Evolutionary conservation across 257 asterid species (phyloP), one percentile per base, ranked within the genome.

Genomic region (Paraleonurus japonicus): DNA sequence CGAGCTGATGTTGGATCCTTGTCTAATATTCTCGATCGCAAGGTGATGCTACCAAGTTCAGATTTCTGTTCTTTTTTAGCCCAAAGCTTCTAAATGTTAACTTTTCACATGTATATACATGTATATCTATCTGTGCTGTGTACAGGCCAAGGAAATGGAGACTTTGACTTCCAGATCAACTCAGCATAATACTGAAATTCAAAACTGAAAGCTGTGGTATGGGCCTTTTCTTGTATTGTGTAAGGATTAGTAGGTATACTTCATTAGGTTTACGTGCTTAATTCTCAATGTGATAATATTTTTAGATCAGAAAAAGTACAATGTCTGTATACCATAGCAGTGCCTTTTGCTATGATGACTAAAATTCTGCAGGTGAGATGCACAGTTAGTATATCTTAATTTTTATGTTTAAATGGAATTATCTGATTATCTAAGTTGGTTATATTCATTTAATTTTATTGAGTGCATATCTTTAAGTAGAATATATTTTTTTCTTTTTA

Each of bases 1-100:
- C 84, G 94, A 60, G 98, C 99, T 69, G 85, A 83, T 82, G 90
- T 88, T 64, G 85, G 80, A 74, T 88, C 95, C 59, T 82, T 95
- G 70, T 78, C 88, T 61, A 74, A 75, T 75, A 85, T 88, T 77
- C 85, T 92, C 8, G 84, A 81, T 70, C 81, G 80, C 67, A 95
- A 92, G 98, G 99, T 95, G 67, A 69, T 61, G 5, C 35, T 22
- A 75, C 74, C 17, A 57, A 54, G 23, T 27, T 62, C 24, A 30
- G 32, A 37, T 41, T 61, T 70, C 62, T 9, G 17, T 70, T 73
- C 3, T 30, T 43, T 48, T 73, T 60, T 22, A 32, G 63, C 50
- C 69, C 37, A 39, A 58, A 64, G 30, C 66, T 62, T 76, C 33
- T 57, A 27, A 69, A 61, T 39, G 24, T 19, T 51, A 23, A 39